phyloP scores from a whole-genome alignment of 805 yeast species.

The Lipomyces yamadae region DNA sequence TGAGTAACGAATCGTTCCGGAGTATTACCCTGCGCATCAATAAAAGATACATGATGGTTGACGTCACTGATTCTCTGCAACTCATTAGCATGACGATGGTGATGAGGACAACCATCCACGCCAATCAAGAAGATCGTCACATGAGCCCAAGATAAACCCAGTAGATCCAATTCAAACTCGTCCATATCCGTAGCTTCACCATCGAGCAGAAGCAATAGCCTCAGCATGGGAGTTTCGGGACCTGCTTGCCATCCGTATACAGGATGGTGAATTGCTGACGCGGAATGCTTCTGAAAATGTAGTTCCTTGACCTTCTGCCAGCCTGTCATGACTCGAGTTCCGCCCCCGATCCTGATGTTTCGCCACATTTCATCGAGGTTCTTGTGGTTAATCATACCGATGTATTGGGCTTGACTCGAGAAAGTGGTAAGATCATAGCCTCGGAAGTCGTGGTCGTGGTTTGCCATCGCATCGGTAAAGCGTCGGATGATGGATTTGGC shows the following conservation, averaged over 20 bases:
- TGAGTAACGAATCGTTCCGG: slow-evolving; percentile 3
- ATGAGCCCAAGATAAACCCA: slow-evolving; percentile 6
- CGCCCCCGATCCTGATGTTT: slow-evolving; percentile 8
- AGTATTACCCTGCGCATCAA: slow-evolving; percentile 4
- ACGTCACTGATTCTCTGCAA: slow-evolving; percentile 6
- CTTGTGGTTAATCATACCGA: neutral
- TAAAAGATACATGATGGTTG: slow-evolving; percentile 6
- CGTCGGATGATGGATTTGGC: neutral
- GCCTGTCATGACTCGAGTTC: slow-evolving; percentile 10
- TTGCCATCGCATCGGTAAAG: neutral
- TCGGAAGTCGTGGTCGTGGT: neutral
- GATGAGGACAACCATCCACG: slow-evolving; percentile 7
- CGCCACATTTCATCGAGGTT: slow-evolving; percentile 4
- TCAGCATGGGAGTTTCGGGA: slow-evolving; percentile 3
- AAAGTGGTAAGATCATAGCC: slow-evolving; percentile 4
- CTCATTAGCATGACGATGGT: slow-evolving; percentile 8
- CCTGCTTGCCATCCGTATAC: slow-evolving; percentile 9
- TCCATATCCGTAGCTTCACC: slow-evolving; percentile 11
- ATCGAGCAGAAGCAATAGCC: neutral
- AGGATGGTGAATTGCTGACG: slow-evolving; percentile 3
- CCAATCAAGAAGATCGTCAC: slow-evolving; percentile 6
- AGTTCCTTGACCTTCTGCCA: slow-evolving; percentile 5
- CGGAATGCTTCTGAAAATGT: slow-evolving; percentile 5
- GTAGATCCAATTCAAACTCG: slow-evolving; percentile 10
- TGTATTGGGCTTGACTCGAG: neutral